These are phyloP conservation scores for Gossypium stocksii DNA, from an alignment of 345 rosid species.

Conservation along the genomic window DNA sequence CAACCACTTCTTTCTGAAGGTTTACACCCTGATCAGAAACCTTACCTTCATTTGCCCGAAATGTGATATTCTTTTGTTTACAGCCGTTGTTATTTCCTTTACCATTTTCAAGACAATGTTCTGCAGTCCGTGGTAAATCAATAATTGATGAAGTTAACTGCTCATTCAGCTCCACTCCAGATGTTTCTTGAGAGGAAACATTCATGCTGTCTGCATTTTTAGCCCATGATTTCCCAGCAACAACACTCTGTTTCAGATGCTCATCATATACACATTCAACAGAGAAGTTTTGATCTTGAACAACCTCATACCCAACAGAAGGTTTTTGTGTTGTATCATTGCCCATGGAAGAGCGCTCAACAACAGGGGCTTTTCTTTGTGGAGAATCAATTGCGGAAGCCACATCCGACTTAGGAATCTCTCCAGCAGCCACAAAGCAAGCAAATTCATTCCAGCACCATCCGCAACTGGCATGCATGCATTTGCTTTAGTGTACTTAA, in stretches of 20 bases:
- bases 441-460: conserved; percentile 90
- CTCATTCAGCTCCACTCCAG: conserved; percentile 23
- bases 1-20: conserved; percentile 21
- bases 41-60: conserved; percentile 24
- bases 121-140: conserved; percentile 36
- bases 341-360: conserved; percentile 33
- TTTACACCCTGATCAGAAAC: no score
- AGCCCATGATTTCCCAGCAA: conserved; percentile 20
- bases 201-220: conserved; percentile 26
- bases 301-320: conserved; percentile 26
- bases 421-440: conserved; percentile 94
- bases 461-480: conserved; percentile 48
- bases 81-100: conserved; percentile 23
- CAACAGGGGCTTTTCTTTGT: conserved; percentile 25
- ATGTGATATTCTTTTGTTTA: conserved; percentile 21
- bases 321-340: conserved; percentile 32
- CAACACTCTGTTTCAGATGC: conserved; percentile 30
- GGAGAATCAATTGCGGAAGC: conserved; percentile 53
- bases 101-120: conserved; percentile 38
- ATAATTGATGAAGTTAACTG: conserved; percentile 27
- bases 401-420: conserved; percentile 46
- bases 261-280: conserved; percentile 26
- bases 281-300: conserved; percentile 22
- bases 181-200: conserved; percentile 22
- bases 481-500: conserved; percentile 57